A percentile compares a stretch with the other conserved stretches of the same genome.
Conservation (phyloP, 495 filamentous ascomycete species). For the Hypoxylon trugodes region DNA sequence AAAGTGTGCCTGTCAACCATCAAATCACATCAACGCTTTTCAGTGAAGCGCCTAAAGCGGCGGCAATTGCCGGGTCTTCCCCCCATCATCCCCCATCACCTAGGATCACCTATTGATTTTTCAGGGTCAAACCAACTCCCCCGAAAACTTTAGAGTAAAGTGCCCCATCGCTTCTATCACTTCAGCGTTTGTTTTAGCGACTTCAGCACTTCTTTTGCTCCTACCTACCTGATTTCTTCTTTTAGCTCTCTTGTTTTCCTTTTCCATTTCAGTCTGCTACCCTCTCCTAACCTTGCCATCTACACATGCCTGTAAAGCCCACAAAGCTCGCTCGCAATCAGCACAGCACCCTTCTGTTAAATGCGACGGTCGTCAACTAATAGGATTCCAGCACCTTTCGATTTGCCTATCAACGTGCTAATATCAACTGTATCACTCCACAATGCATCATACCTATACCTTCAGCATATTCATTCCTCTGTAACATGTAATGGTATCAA, state of each 20-base stretch:
- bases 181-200: conserved; percentile 18
- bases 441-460: not conserved
- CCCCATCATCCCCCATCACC: conserved; percentile 19
- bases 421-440: conserved; percentile 19
- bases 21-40: conserved; percentile 40
- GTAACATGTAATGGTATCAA: not conserved
- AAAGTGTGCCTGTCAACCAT: conserved; percentile 29
- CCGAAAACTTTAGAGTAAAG: too few relatives aligned
- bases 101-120: conserved; percentile 29
- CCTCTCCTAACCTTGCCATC: not conserved
- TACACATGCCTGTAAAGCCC: not conserved
- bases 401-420: conserved; percentile 1
- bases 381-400: conserved; percentile 13
- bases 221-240: not conserved
- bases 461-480: not conserved
- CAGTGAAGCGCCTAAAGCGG: conserved; percentile 38
- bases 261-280: not conserved
- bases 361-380: conserved; percentile 24
- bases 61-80: conserved; percentile 43
- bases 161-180: conserved; percentile 10
- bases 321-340: too few relatives aligned
- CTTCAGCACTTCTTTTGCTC: conserved; percentile 15
- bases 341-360: too few relatives aligned
- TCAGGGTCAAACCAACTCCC: conserved; percentile 48
- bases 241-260: not conserved